Base-by-base conservation (phyloP, 331 rosid genomes). In the Pyracantha coccinea region DNA sequence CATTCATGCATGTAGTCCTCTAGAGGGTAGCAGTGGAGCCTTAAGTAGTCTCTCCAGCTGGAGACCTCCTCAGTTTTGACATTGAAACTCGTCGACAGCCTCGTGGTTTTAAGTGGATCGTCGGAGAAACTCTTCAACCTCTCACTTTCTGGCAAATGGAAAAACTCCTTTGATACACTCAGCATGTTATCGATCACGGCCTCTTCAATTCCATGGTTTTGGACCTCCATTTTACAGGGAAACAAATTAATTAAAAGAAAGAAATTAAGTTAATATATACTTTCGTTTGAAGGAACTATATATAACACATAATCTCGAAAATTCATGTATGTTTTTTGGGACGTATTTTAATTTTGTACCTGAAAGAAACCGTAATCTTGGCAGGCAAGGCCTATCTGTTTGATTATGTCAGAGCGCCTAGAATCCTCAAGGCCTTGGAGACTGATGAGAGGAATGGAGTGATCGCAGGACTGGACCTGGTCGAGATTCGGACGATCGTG, bases 391-490 rank as follows among this genome's bases (percentile, higher is more conserved):
- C 54, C 69, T 8, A 78, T 72, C 28, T 78, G 82, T 8, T 41
- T 27, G 67, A 78, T 44, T 17, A 72, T 58, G 4, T 78, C 68
- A 0, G 60, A 20, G n/a, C 41, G 78, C 28, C 75, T 15, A 24
- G 72, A 24, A n/a, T 72, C 50, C 4, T 71, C 9, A 19, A 65
- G 58, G 20, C 53, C 53, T 20, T 65, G 35, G 38, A 78, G 61
- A 55, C 72, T 71, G 62, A 78, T 78, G 54, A 78, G 69, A 57
- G 82, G 82, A 44, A 78, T 44, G 25, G 77, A 72, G 13, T 53
- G 6, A n/a, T 27, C 78, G 16, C 47, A 47, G 29, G 38, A 57
- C 2, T 52, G 53, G 63, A 72, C 82, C 35, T 78, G 68, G 35
- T 8, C 17, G 2, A 72, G 67, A 35, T 66, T 72, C 24, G 82